Conservation (phyloP, 768 basidiomycete genomes). For the Asterophora parasitica region DNA sequence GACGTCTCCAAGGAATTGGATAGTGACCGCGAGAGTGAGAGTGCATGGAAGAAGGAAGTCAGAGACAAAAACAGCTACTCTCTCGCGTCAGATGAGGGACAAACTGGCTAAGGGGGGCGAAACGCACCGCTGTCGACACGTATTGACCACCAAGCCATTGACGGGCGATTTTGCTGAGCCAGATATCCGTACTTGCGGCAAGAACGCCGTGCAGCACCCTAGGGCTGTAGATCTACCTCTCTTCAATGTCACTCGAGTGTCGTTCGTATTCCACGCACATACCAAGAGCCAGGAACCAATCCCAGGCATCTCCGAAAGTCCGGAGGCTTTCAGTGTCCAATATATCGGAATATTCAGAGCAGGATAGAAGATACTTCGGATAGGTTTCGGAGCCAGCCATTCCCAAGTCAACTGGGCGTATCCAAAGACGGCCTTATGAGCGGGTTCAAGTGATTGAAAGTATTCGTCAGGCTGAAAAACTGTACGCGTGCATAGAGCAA, state of each 20-base stretch:
- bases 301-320: constrained; percentile 39
- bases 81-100: not conserved
- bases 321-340: constrained; percentile 54
- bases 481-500: constrained; percentile 71
- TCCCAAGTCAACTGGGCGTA: constrained; percentile 96
- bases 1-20: constrained; percentile 93
- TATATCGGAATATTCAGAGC: constrained; percentile 76
- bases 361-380: constrained; percentile 81
- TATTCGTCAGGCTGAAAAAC: constrained; percentile 98
- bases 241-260: constrained; percentile 1
- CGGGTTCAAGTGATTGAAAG: constrained; percentile 91
- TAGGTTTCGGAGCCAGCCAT: constrained; percentile 68
- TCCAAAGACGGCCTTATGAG: constrained; percentile 84
- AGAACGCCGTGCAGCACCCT: constrained; percentile 69
- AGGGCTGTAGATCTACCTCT: constrained; percentile 62
- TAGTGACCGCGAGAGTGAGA: constrained; percentile 80
- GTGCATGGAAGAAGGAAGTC: constrained; percentile 81
- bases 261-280: constrained; percentile 25
- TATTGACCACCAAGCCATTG: constrained; percentile 54
- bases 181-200: constrained; percentile 79
- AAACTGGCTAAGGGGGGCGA: not conserved
- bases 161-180: constrained; percentile 57
- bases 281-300: constrained; percentile 57
- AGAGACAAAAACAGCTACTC: constrained; percentile 72
- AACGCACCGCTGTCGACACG: constrained; percentile 58